phyloP scores from a whole-genome alignment of 352 stramenopile genomes.

The Globisporangium polare region DNA sequence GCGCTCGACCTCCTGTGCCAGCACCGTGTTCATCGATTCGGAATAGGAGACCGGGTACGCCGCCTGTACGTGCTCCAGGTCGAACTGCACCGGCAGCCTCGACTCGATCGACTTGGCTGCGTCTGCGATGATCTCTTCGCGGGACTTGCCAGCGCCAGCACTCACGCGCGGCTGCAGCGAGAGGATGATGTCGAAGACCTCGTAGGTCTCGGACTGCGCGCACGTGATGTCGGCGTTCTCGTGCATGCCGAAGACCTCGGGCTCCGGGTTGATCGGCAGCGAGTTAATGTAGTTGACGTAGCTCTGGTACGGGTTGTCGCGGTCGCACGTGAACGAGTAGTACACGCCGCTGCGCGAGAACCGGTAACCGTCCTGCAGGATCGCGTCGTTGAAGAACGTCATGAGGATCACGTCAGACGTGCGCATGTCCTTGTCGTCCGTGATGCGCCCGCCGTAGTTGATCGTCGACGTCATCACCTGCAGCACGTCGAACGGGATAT shows the following conservation, averaged over 20 bases:
- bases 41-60: constrained; percentile 89
- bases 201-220: constrained; percentile 85
- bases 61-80: constrained; percentile 72
- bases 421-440: constrained; percentile 93
- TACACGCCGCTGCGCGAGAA: constrained; percentile 87
- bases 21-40: constrained; percentile 95
- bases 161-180: constrained; percentile 76
- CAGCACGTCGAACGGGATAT: constrained; percentile 86
- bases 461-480: constrained; percentile 93
- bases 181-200: constrained; percentile 84
- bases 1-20: constrained; percentile 84
- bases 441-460: constrained; percentile 94
- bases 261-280: constrained; percentile 87
- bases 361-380: constrained; percentile 73
- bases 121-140: constrained; percentile 76
- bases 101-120: constrained; percentile 66
- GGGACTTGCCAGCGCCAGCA: constrained; percentile 57
- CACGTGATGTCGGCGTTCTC: constrained; percentile 94
- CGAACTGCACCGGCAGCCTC: constrained; percentile 58
- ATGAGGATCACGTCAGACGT: constrained; percentile 89
- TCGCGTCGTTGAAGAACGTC: constrained; percentile 83
- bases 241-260: constrained; percentile 94
- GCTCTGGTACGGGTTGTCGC: constrained; percentile 55
- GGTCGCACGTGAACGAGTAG: constrained; percentile 72
- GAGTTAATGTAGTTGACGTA: constrained; percentile 95